Evolutionary conservation across 148 eudicot species (phyloP), one percentile per base, ranked within the genome.

Genomic region (Euryodendron excelsum): DNA sequence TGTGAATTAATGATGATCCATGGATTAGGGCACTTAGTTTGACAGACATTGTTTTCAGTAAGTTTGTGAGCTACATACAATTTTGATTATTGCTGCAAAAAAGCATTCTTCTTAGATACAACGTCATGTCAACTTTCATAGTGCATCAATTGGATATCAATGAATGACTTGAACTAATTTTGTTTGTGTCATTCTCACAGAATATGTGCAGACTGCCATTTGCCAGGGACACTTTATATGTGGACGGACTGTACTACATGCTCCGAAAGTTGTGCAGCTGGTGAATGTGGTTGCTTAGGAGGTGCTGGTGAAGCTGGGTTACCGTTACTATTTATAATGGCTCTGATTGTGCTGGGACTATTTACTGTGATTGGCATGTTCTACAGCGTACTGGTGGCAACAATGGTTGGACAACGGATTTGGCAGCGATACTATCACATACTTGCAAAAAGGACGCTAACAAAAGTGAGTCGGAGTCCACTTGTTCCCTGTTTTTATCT

Each of bases 371-470:
- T 95, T 50, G 99, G 99, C 78, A 90, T 95, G 77, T 95, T 95
- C 84, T 95, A 95, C 80, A 95, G 97, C 50, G 95, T 95, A 60
- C 82, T 95, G 47, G 99, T 95, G 68, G 97, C 97, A 36, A 93
- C 99, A 27, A 95, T 95, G 99, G 99, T 95, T 72, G 99, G 99
- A 20, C 99, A 95, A 69, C 83, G 97, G 59, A 93, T 95, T 78
- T 95, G 99, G 99, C 99, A 93, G 84, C 88, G 99, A 4, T 97
- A 95, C 69, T 95, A 95, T 87, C 99, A 95, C 83, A 95, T 95
- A 82, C 96, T 95, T 64, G 99, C 97, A 9, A 95, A 95, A 86
- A 84, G 99, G 74, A 95, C 93, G 96, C 94, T 95, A 50, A 91
- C 99, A 65, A 95, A 95, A 88, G 99, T 95, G 81, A 88, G 85